Evolutionary conservation across 441 rosid species (phyloP).

Genomic region (Corymbia calophylla): DNA sequence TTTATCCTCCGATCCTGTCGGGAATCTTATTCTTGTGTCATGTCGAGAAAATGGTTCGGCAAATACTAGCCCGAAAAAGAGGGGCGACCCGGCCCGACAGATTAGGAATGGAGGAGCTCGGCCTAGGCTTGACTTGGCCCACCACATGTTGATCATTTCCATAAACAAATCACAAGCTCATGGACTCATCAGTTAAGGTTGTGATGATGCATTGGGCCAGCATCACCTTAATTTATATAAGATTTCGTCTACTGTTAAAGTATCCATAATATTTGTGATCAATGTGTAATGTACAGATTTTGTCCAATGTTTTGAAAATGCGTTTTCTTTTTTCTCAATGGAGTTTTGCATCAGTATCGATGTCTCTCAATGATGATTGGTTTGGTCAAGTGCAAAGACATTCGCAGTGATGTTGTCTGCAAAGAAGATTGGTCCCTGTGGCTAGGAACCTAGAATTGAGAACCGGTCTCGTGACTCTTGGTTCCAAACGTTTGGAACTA

Average conservation of each 20-base stretch:
- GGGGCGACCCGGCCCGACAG: background rate
- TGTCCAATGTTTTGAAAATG: background rate
- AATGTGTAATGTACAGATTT: background rate
- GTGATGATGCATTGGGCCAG: background rate
- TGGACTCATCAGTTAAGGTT: background rate
- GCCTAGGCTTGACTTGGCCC: background rate
- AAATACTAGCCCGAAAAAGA: background rate
- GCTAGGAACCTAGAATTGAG: background rate
- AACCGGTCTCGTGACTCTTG: background rate
- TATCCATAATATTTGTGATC: background rate
- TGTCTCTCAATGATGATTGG: background rate
- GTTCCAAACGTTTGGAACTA: background rate
- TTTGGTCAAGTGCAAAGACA: fast-evolving
- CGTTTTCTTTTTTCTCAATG: background rate
- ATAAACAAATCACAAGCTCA: background rate
- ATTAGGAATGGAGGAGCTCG: background rate
- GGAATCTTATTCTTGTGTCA: background rate
- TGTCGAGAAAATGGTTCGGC: background rate
- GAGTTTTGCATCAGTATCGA: background rate
- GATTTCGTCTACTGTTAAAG: background rate
- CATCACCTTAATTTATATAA: background rate
- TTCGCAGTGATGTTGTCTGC: fast-evolving
- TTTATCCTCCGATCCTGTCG: background rate
- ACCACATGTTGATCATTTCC: background rate
- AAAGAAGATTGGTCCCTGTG: background rate